A percentile compares a stretch with the other conserved stretches of the same genome.
phyloP scores from a whole-genome alignment of 1,139 yeast species.

The Lodderomyces oxycetoniae region DNA sequence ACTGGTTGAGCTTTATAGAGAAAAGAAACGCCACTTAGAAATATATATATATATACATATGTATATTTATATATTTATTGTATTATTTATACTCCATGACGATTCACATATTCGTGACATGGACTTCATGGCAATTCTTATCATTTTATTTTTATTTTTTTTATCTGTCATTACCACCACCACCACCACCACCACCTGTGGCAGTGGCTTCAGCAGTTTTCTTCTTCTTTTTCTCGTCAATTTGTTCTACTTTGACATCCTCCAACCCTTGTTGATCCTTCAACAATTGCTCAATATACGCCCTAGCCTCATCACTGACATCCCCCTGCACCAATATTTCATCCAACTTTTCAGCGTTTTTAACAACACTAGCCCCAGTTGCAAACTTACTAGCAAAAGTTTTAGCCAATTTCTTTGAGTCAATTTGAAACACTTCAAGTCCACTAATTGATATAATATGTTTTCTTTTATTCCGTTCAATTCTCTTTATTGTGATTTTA shows the following conservation, averaged over 20 bases:
- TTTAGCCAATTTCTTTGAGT: constrained; percentile 86
- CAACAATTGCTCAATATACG: constrained; percentile 62
- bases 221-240: constrained; percentile 78
- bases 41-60: too few relatives aligned
- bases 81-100: too few relatives aligned
- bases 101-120: too few relatives aligned
- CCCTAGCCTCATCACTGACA: constrained; percentile 87
- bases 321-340: constrained; percentile 94
- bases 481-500: constrained; percentile 77
- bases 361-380: constrained; percentile 93
- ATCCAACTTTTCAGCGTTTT: constrained; percentile 86
- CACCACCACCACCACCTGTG: constrained; percentile 7
- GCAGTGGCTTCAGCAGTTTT: constrained; percentile 26
- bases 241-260: constrained; percentile 82
- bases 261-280: constrained; percentile 73
- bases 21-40: too few relatives aligned
- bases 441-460: constrained; percentile 85
- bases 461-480: constrained; percentile 87
- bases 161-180: constrained; percentile 3
- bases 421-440: constrained; percentile 82
- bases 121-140: too few relatives aligned
- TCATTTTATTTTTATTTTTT: too few relatives aligned
- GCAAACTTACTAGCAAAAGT: constrained; percentile 93
- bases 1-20: too few relatives aligned
- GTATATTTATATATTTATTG: too few relatives aligned